Evolutionary conservation across 805 yeast genomes (phyloP), one percentile per base, ranked within the genome.

Genomic region (Lipomyces yamanashiensis): DNA sequence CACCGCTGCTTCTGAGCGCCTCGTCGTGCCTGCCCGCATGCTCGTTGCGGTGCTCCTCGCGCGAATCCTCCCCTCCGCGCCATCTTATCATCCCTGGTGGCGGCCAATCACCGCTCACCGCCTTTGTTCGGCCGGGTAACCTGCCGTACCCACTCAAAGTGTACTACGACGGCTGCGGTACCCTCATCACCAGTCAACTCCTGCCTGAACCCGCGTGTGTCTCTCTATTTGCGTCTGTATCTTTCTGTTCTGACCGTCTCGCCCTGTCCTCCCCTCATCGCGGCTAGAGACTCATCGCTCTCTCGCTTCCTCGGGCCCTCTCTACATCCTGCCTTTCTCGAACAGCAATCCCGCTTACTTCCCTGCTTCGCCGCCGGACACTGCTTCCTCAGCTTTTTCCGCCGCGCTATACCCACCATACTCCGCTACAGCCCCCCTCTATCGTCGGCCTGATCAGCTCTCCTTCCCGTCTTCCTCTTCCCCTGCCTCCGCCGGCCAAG

Each of bases 131-230:
- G 50, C 51, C 51, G 58, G 51, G 50, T 44, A 54, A 45, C 43
- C 5, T 10, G 10, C 39, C 49, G 57, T 53, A 53, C 57, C 57
- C 57, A 23, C 37, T 21, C 37, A 15, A 33, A 33, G 39, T 39
- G 57, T 53, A 53, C 57, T 36, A 5, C 45, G 15, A 19, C 57
- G 15, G 23, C 55, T 34, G 21, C 39, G 17, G 57, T 41, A 41
- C 57, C 50, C 50, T 54, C 50, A 41, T 40, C 57, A 53, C 40
- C 39, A 39, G 49, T 12, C 48, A 23, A 28, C 56, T 48, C 7
- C 47, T 15, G n/a, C 28, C 28, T 28, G 28, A 28, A 28, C 28
- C n/a, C n/a, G 28, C 28, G 28, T 5, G 28, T 28, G 28, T 28
- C 28, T 28, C 5, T 28, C 5, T 28, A 28, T 23, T 34, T 19